A percentile compares a stretch with the other conserved stretches of the same genome.
Evolutionary conservation across 2,329 filamentous ascomycete species (phyloP).

Genomic region (Tolypocladium album): DNA sequence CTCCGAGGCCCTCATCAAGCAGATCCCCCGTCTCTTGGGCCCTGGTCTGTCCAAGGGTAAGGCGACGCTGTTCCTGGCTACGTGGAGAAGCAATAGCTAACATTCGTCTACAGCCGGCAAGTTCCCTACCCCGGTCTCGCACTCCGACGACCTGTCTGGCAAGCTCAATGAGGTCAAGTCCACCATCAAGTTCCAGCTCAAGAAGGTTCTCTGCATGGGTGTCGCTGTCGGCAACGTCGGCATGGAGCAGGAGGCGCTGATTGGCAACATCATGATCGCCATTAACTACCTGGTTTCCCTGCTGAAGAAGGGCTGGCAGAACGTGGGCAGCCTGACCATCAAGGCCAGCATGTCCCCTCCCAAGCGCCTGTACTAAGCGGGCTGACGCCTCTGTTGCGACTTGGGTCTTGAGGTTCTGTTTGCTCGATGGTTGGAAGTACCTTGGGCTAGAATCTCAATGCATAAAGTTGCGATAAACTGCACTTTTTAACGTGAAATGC

Average conservation of each 20-base stretch:
- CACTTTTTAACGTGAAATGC: neutral
- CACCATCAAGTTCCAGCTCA: constrained; percentile 99
- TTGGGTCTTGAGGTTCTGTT: constrained; percentile 4
- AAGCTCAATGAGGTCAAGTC: constrained; percentile 99
- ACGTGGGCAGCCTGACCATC: constrained; percentile 98
- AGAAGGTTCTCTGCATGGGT: constrained; percentile 99
- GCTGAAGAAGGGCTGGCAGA: constrained; percentile 99
- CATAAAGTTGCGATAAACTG: neutral
- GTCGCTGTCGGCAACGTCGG: constrained; percentile 97
- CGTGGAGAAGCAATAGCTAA: constrained; percentile 11
- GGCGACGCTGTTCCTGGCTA: constrained; percentile 25
- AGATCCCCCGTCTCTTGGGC: constrained; percentile 98
- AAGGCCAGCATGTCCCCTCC: constrained; percentile 99
- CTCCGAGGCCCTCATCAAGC: constrained; percentile 97
- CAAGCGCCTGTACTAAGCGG: constrained; percentile 84
- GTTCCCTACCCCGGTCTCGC: constrained; percentile 97
- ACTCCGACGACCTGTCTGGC: constrained; percentile 83
- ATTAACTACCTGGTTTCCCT: constrained; percentile 99
- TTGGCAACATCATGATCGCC: constrained; percentile 98
- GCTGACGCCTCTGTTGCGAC: constrained; percentile 1
- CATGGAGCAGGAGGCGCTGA: constrained; percentile 92
- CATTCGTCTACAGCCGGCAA: constrained; percentile 64
- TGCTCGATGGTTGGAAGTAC: constrained; percentile 1
- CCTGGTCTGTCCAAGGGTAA: constrained; percentile 94
- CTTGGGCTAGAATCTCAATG: constrained; percentile 4